Conservation (phyloP, 2,329 filamentous ascomycete genomes). For the Beauveria sp. region DNA sequence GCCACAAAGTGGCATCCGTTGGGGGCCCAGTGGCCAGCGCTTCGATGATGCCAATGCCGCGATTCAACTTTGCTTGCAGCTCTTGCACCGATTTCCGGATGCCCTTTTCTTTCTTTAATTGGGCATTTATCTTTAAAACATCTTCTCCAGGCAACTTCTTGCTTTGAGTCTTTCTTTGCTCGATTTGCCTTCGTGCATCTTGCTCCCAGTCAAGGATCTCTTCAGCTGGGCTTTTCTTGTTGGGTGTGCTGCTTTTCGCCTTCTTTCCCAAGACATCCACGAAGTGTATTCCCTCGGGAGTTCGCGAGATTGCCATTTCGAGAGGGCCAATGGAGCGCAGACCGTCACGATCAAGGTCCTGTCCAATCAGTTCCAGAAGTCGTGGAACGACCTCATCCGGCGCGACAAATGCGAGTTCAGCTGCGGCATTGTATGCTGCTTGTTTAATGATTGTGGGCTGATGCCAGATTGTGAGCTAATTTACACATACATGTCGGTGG, state of each 20-base stretch:
- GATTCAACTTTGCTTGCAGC: constrained; percentile 63
- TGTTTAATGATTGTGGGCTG: constrained; percentile 40
- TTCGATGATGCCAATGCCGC: constrained; percentile 79
- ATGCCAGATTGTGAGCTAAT: constrained; percentile 12
- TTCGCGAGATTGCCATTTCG: constrained; percentile 88
- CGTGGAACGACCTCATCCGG: constrained; percentile 72
- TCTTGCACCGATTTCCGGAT: constrained; percentile 67
- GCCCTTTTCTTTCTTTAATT: constrained; percentile 76
- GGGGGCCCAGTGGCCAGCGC: constrained; percentile 79
- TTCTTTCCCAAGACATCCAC: constrained; percentile 89
- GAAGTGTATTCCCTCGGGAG: constrained; percentile 79
- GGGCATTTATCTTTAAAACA: constrained; percentile 80
- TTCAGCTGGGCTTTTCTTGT: constrained; percentile 92
- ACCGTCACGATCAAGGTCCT: constrained; percentile 64
- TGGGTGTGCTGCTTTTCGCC: constrained; percentile 57
- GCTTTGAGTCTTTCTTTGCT: constrained; percentile 85
- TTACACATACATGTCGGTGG: neutral
- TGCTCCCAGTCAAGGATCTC: constrained; percentile 97
- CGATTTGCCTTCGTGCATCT: constrained; percentile 77
- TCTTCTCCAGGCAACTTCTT: constrained; percentile 91
- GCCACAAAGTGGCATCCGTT: constrained; percentile 84
- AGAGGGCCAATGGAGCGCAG: constrained; percentile 70
- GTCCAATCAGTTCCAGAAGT: constrained; percentile 64
- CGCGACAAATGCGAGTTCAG: constrained; percentile 88
- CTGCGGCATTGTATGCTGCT: constrained; percentile 77